Conservation (phyloP, 345 rosid species). For the Brassica napus region DNA sequence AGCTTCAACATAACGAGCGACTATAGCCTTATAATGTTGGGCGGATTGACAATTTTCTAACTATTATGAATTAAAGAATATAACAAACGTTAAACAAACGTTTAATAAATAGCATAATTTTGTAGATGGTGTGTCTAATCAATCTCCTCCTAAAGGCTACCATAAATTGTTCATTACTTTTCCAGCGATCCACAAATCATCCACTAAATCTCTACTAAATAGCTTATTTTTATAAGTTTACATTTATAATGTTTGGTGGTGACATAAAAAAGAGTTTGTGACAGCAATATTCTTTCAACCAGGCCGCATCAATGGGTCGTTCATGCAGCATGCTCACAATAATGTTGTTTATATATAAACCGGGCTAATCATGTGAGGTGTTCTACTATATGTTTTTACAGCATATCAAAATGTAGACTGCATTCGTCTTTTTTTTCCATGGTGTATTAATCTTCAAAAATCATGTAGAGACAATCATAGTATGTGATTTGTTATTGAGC, state of each 20-base stretch:
- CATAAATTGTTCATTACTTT: neutral
- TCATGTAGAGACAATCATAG: neutral
- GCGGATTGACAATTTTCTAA: neutral
- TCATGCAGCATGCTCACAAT: neutral
- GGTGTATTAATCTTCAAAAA: neutral
- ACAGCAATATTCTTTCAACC: neutral
- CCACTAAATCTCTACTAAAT: conserved; percentile 20
- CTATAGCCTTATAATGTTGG: neutral
- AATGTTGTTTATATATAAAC: neutral
- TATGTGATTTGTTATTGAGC: neutral
- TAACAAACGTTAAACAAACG: neutral
- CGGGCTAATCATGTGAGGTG: neutral
- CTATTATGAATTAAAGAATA: neutral
- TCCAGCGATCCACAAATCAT: neutral
- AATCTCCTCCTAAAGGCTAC: neutral
- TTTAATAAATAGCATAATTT: conserved; percentile 8
- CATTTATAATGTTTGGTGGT: neutral
- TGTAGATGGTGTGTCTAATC: conserved; percentile 16
- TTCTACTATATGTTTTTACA: neutral
- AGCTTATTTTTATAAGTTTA: conserved; percentile 16
- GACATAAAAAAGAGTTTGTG: neutral
- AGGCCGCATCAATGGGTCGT: neutral
- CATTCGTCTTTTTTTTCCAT: neutral
- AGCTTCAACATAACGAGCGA: conserved; percentile 2
- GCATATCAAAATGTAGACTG: neutral